Evolutionary conservation across 2,329 filamentous ascomycete species (phyloP).

Genomic region (Fusarium nanum): DNA sequence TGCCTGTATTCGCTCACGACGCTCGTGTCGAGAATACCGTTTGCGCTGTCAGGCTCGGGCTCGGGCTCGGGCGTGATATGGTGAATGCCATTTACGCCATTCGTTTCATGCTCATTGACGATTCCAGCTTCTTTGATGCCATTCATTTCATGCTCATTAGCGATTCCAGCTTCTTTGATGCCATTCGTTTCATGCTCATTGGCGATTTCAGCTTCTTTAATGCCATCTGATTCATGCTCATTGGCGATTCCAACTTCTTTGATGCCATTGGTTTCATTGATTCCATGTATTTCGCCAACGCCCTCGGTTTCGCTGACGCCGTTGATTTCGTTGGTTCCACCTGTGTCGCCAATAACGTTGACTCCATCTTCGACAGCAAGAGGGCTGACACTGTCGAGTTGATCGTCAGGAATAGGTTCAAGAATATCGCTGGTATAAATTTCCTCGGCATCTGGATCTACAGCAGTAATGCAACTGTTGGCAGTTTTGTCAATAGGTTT

Average conservation of each 20-base stretch:
- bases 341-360: constrained; percentile 20
- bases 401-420: constrained; percentile 37
- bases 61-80: constrained; percentile 7
- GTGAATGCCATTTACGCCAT: constrained; percentile 14
- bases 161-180: background rate
- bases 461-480: constrained; percentile 58
- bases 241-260: background rate
- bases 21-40: constrained; percentile 4
- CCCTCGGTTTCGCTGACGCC: constrained; percentile 7
- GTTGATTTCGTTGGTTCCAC: constrained; percentile 22
- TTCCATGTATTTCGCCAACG: background rate
- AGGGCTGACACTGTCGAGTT: constrained; percentile 27
- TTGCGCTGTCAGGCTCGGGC: constrained; percentile 13
- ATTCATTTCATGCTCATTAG: background rate
- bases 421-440: constrained; percentile 41
- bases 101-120: constrained; percentile 9
- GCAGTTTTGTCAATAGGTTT: constrained; percentile 55
- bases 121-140: background rate
- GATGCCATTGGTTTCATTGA: constrained; percentile 10
- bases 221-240: constrained; percentile 20
- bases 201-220: background rate
- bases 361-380: constrained; percentile 17
- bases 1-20: constrained; percentile 39
- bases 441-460: constrained; percentile 51
- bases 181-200: constrained; percentile 9